Evolutionary conservation across 177 flowering plant genomes (phyloP).

Genomic region (Vitis hybrid): DNA sequence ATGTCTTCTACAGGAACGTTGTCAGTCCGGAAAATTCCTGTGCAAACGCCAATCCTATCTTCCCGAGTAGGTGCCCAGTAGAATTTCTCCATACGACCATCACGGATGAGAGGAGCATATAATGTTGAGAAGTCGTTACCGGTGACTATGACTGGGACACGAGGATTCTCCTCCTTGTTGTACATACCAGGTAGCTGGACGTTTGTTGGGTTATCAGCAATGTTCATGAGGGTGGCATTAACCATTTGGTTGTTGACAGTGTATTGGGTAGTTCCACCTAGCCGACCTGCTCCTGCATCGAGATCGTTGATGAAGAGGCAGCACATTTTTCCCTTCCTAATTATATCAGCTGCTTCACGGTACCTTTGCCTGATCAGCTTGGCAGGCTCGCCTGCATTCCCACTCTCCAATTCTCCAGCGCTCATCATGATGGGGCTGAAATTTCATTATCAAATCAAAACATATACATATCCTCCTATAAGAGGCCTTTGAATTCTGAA

Average conservation of each 20-base stretch:
- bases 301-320: constrained; percentile 74
- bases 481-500: background rate
- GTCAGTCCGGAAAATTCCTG: constrained; percentile 52
- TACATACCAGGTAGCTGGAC: constrained; percentile 78
- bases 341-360: constrained; percentile 73
- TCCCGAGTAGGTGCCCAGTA: constrained; percentile 78
- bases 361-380: constrained; percentile 69
- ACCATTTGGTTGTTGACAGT: constrained; percentile 86
- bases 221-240: constrained; percentile 80
- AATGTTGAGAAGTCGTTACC: constrained; percentile 73
- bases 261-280: constrained; percentile 73
- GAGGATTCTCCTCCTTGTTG: constrained; percentile 71
- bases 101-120: constrained; percentile 78
- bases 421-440: constrained; percentile 80
- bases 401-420: constrained; percentile 74
- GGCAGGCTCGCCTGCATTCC: constrained; percentile 74
- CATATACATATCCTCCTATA: background rate
- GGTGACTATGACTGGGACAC: constrained; percentile 72
- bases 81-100: constrained; percentile 80
- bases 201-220: constrained; percentile 69
- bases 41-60: constrained; percentile 65
- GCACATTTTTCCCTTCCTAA: constrained; percentile 73
- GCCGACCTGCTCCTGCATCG: constrained; percentile 74
- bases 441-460: constrained; percentile 1
- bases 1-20: constrained; percentile 36